phyloP scores from a whole-genome alignment of 169 alveolate species.

The Plasmodium malariae region DNA sequence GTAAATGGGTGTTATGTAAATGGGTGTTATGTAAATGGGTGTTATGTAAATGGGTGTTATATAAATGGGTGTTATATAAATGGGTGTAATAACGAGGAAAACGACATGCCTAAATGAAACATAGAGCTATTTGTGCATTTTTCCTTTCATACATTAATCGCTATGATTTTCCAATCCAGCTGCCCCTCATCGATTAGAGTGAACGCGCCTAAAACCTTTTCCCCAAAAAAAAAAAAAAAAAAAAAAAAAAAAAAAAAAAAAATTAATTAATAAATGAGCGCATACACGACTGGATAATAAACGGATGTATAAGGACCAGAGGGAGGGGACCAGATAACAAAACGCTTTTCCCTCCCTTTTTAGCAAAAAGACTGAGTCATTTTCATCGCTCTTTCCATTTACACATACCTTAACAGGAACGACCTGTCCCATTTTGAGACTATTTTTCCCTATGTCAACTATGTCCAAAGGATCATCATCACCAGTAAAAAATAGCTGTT shows the following conservation, averaged over 20 bases:
- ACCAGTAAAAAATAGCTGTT: constrained; percentile 36
- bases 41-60: neutral
- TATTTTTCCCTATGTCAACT: constrained; percentile 35
- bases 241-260: neutral
- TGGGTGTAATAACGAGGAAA: neutral
- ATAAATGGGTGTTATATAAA: neutral
- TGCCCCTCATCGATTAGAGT: constrained; percentile 67
- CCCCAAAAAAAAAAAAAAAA: neutral
- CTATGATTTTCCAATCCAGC: constrained; percentile 70
- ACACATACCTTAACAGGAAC: constrained; percentile 74
- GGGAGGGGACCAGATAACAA: no score
- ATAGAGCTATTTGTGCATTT: neutral
- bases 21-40: neutral
- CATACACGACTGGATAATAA: no score
- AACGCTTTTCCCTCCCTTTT: no score
- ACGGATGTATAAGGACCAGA: no score
- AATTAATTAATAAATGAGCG: neutral
- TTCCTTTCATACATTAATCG: constrained; percentile 47
- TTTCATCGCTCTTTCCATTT: no score
- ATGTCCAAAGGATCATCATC: constrained; percentile 69
- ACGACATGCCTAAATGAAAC: neutral
- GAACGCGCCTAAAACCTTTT: constrained; percentile 43
- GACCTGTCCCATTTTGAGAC: constrained; percentile 44
- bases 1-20: neutral
- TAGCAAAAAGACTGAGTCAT: no score